A percentile compares a stretch with the other conserved stretches of the same genome.
These are phyloP conservation scores for Xerocomus amazonicus DNA, from an alignment of 1,284 basidiomycete genomes.

Conservation along the genomic window DNA sequence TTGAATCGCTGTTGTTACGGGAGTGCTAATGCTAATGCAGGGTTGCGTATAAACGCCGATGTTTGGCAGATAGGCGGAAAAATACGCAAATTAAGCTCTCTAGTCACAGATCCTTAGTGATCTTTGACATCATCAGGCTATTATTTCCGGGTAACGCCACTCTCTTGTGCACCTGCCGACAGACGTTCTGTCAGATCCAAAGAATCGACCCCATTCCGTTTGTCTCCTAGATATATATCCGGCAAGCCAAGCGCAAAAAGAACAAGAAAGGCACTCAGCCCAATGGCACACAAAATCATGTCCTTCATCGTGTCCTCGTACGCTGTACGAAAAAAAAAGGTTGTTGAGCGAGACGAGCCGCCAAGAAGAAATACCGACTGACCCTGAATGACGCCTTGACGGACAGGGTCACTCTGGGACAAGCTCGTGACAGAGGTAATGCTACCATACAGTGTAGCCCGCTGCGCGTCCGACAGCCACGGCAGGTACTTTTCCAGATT, in stretches of 20 bases:
- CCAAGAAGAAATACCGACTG: conserved; percentile 1
- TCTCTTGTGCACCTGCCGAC: background rate
- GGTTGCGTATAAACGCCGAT: too few relatives aligned
- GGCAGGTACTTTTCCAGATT: conserved; percentile 48
- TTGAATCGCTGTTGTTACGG: conserved; percentile 2
- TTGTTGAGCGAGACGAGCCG: too few relatives aligned
- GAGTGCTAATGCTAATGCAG: too few relatives aligned
- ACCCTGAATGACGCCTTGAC: conserved; percentile 46
- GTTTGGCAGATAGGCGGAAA: too few relatives aligned
- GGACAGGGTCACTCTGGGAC: conserved; percentile 41
- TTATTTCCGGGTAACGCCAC: background rate
- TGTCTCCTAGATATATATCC: conserved; percentile 26
- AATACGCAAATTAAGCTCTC: too few relatives aligned
- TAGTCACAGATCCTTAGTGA: too few relatives aligned
- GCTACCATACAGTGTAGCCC: conserved; percentile 39
- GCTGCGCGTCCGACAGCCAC: conserved; percentile 28
- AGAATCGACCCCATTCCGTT: conserved; percentile 27
- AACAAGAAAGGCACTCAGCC: conserved; percentile 25
- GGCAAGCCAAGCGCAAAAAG: conserved; percentile 26
- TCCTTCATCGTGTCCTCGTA: conserved; percentile 44
- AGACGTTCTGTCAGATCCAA: conserved; percentile 18
- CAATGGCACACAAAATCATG: conserved; percentile 34
- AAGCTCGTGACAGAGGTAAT: conserved; percentile 41
- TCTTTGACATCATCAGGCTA: background rate
- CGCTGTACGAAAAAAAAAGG: conserved; percentile 19